Base-by-base conservation (phyloP, 2,329 filamentous ascomycete species). In the Colletotrichum sp. region DNA sequence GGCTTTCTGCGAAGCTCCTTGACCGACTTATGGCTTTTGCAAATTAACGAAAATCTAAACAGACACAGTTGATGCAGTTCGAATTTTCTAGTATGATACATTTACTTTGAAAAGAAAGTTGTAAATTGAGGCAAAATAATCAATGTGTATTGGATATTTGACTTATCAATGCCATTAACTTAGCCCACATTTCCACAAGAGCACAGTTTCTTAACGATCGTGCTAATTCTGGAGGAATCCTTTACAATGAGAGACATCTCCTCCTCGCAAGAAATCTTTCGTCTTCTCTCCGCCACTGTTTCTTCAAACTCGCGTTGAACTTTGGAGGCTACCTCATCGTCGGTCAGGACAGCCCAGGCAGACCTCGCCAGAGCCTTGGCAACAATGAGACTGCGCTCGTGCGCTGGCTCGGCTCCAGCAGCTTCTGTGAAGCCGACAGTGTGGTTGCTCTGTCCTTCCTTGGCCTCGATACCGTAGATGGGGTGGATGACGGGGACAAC, bases 61-160 rank as follows among this genome's bases (percentile, higher is more conserved):
- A 12, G 3, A n/a, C 39, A 48, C 8, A 12, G 18, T 9, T 6
- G 5, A n/a, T 6, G 10, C 3, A 12, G 9, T 6, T n/a, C 5
- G 2, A 12, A n/a, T 12, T 8, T n/a, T 3, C 8, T n/a, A n/a
- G 4, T 0, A 12, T 48, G 9, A 9, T 6, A n/a, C 8, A 3
- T 12, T 12, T 48, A n/a, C 0, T 3, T 12, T 3, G 18, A n/a
- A 12, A n/a, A 12, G 18, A 48, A 12, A 48, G 0, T 12, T 0
- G 1, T 6, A 12, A n/a, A 12, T 5, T 1, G 9, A n/a, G 39
- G 18, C 3, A 48, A n/a, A 0, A 12, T n/a, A 12, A 3, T n/a
- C 18, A 48, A 12, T 1, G 12, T 6, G 3, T 6, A 12, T 10
- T 48, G 3, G 6, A 9, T n/a, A 6, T n/a, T 48, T 36, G 34